A percentile compares a stretch with the other conserved stretches of the same genome.
Conservation (phyloP, 345 rosid genomes). For the Melaleuca alternifolia region DNA sequence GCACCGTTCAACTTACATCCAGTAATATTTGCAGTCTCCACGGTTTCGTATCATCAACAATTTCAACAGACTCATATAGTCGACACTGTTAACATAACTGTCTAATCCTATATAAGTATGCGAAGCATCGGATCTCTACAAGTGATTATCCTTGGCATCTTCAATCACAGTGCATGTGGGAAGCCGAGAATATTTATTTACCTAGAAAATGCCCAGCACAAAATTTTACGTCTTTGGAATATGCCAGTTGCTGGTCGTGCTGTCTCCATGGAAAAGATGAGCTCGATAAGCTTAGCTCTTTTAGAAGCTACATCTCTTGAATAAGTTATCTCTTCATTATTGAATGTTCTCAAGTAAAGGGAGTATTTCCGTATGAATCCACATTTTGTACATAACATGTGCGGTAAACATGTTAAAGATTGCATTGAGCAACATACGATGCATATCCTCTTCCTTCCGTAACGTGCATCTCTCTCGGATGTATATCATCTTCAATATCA, state of each 20-base stretch:
- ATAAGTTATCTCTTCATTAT: neutral
- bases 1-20: neutral
- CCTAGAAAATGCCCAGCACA: neutral
- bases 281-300: neutral
- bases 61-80: neutral
- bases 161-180: neutral
- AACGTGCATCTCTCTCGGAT: neutral
- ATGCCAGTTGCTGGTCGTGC: neutral
- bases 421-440: neutral
- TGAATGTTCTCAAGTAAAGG: neutral
- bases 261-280: neutral
- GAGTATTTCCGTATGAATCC: neutral
- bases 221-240: neutral
- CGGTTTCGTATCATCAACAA: too few species aligned
- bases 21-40: neutral
- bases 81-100: neutral
- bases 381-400: neutral
- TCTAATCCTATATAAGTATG: too few species aligned
- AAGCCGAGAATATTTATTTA: neutral
- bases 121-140: too few species aligned
- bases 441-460: neutral
- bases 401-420: neutral
- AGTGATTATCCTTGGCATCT: neutral
- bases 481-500: neutral
- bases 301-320: rapidly evolving